Conservation (phyloP, 78 protist genomes). For the Dictyostelium brefeldianum region DNA sequence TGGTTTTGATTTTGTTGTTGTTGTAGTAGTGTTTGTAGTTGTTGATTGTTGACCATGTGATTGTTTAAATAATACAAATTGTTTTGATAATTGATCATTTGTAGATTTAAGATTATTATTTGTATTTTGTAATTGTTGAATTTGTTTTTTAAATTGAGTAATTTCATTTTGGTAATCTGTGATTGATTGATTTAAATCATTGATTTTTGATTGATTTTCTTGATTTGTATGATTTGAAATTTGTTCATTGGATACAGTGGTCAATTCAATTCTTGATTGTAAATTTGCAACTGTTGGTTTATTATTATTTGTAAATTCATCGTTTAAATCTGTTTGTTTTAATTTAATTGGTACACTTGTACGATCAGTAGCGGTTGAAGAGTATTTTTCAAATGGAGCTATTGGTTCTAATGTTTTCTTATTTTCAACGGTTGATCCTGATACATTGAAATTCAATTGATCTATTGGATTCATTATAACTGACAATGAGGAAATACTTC, state of each 20-base stretch:
- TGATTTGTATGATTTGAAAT: neutral
- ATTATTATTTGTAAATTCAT: neutral
- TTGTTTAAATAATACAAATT: conserved; percentile 1
- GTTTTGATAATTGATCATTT: conserved; percentile 17
- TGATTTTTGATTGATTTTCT: neutral
- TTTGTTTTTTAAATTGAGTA: conserved; percentile 1
- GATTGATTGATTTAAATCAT: conserved; percentile 5
- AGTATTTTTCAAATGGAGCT: conserved; percentile 59
- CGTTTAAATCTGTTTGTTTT: neutral
- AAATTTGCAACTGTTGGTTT: neutral
- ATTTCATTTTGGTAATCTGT: neutral
- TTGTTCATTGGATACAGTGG: neutral
- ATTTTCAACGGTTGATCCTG: neutral
- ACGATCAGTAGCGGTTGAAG: neutral
- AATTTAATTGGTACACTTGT: conserved; percentile 36
- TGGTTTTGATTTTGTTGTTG: neutral
- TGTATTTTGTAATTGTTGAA: neutral
- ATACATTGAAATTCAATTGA: conserved; percentile 24
- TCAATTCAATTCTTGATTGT: conserved; percentile 1
- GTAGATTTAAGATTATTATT: neutral
- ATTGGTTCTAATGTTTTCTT: conserved; percentile 32
- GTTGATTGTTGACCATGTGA: neutral
- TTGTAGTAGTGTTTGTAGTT: neutral
- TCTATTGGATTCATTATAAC: conserved; percentile 54
- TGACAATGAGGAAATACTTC: conserved; percentile 21